These are phyloP conservation scores for Tetradesmus obliquus DNA, from an alignment of 139 green algal species.

Conservation along the genomic window DNA sequence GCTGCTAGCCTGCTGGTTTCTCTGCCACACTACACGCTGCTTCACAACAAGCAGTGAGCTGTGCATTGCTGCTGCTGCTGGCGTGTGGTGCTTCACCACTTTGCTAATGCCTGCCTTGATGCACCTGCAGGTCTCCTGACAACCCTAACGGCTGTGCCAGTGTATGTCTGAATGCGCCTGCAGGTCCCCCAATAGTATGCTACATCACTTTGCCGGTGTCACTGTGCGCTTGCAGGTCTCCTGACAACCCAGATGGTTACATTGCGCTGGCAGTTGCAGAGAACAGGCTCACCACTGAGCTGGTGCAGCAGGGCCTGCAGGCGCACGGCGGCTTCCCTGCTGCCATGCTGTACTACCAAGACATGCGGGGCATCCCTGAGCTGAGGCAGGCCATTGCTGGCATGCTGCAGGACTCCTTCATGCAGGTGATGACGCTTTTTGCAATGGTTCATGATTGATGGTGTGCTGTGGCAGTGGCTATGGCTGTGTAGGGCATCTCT, in stretches of 20 bases:
- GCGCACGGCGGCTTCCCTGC: slow-evolving; percentile 8
- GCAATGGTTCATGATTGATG: background rate
- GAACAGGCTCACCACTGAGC: slow-evolving; percentile 51
- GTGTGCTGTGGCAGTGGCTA: background rate
- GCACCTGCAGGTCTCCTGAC: background rate
- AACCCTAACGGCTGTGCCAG: slow-evolving; percentile 48
- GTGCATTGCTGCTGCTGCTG: background rate
- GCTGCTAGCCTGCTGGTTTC: no score
- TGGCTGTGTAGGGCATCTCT: no score
- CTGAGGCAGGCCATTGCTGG: slow-evolving; percentile 52
- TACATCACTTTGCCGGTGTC: background rate
- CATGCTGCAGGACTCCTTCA: slow-evolving; percentile 62
- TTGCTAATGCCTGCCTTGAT: background rate
- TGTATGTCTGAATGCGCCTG: background rate
- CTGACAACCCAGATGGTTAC: slow-evolving; percentile 52
- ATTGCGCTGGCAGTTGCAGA: slow-evolving; percentile 61
- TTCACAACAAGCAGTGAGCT: no score
- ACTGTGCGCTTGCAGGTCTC: background rate
- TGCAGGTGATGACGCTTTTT: slow-evolving; percentile 49
- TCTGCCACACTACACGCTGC: no score
- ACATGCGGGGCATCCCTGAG: slow-evolving; percentile 55
- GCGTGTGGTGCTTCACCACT: background rate
- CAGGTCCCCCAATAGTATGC: background rate
- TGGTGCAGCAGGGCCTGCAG: background rate
- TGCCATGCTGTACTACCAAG: slow-evolving; percentile 29